Conservation (phyloP, 1,284 basidiomycete genomes). For the Ceratobasidium papillatum region DNA sequence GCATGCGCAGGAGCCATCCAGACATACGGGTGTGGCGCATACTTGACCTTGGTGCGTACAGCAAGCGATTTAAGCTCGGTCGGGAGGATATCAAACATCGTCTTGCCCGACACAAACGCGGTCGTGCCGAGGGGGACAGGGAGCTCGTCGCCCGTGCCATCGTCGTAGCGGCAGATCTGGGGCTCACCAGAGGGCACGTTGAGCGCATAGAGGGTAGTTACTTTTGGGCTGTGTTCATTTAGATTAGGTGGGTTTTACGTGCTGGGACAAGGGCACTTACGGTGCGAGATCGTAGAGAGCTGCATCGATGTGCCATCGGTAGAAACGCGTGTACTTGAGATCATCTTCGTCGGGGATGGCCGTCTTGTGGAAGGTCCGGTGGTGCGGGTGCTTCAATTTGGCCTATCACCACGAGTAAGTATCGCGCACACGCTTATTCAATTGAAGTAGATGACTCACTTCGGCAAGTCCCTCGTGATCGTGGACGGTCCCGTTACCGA, state of each 20-base stretch:
- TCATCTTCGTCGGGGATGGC: constrained; percentile 80
- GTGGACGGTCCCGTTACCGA: constrained; percentile 79
- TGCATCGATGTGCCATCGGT: constrained; percentile 95
- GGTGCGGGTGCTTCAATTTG: constrained; percentile 76
- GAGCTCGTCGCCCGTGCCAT: constrained; percentile 85
- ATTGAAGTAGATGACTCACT: constrained; percentile 52
- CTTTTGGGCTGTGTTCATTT: constrained; percentile 62
- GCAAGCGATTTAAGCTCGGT: constrained; percentile 81
- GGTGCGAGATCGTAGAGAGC: constrained; percentile 87
- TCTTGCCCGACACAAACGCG: constrained; percentile 75
- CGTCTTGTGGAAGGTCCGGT: constrained; percentile 90
- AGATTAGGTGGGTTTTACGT: not conserved
- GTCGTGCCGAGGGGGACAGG: constrained; percentile 87
- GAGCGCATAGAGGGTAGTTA: constrained; percentile 88
- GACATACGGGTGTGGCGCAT: constrained; percentile 81
- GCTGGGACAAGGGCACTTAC: constrained; percentile 35
- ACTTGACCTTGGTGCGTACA: constrained; percentile 74
- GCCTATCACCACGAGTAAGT: constrained; percentile 47
- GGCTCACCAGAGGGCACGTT: constrained; percentile 71
- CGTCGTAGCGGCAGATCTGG: constrained; percentile 85
- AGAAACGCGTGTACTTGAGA: constrained; percentile 79
- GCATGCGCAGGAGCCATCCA: constrained; percentile 85
- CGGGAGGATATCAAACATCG: constrained; percentile 86
- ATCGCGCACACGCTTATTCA: not conserved
- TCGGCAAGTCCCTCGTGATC: constrained; percentile 79